Percentiles rank a stretch among this genome's conserved stretches.
These are phyloP conservation scores for Salvia hispanica DNA, from an alignment of 257 asterid species.

Conservation along the genomic window DNA sequence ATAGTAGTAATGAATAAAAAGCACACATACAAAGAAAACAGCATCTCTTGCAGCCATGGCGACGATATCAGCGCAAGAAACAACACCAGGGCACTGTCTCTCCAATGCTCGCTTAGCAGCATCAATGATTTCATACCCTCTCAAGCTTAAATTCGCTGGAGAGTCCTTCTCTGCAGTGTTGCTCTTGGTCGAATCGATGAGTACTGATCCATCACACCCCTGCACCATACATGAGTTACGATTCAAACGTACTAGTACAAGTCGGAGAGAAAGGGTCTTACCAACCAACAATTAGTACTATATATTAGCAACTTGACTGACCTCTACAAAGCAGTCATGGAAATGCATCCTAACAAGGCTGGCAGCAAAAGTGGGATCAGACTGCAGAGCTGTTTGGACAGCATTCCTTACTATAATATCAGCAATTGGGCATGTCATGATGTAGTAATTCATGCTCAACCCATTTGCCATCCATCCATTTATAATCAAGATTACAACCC, in stretches of 20 bases:
- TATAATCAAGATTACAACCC: constrained; percentile 31
- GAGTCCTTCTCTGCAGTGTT: constrained; percentile 95
- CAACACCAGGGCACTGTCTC: constrained; percentile 77
- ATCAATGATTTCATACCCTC: constrained; percentile 81
- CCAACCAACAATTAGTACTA: no score
- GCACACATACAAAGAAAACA: constrained; percentile 67
- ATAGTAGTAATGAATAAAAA: constrained; percentile 16
- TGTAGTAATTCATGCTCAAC: constrained; percentile 68
- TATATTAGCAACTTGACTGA: no score
- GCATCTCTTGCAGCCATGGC: constrained; percentile 95
- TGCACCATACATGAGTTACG: constrained; percentile 10
- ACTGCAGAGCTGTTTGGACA: constrained; percentile 56
- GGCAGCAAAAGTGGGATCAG: constrained; percentile 91
- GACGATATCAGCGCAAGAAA: constrained; percentile 90
- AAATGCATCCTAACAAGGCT: constrained; percentile 86
- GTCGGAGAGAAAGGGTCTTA: no score
- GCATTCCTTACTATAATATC: constrained; percentile 50
- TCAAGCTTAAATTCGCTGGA: constrained; percentile 82
- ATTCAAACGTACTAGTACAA: no score
- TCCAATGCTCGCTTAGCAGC: constrained; percentile 72
- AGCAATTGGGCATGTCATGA: constrained; percentile 68
- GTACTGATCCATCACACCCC: constrained; percentile 91
- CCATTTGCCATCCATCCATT: constrained; percentile 50
- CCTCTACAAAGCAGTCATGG: constrained; percentile 95
- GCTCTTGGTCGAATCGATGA: constrained; percentile 74